A percentile compares a stretch with the other conserved stretches of the same genome.
phyloP scores from a whole-genome alignment of 2,329 filamentous ascomycete species.

The Fusarium sp. region DNA sequence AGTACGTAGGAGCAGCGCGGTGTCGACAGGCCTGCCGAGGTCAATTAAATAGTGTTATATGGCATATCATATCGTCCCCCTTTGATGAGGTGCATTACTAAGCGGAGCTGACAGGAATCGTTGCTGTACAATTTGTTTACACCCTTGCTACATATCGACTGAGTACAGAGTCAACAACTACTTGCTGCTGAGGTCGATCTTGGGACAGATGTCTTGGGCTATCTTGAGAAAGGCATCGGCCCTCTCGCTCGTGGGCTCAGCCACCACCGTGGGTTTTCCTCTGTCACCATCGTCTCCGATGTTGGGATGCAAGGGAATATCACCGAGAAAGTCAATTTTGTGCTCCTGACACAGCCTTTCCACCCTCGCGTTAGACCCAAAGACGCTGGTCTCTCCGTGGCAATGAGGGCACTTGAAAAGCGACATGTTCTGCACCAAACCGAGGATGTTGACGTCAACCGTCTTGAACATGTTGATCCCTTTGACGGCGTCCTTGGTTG shows the following conservation, averaged over 20 bases:
- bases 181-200: conserved; percentile 50
- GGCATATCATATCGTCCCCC: conserved; percentile 10
- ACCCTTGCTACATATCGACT: conserved; percentile 7
- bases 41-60: conserved; percentile 38
- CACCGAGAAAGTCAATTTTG: conserved; percentile 81
- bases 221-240: conserved; percentile 77
- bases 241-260: conserved; percentile 79
- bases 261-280: conserved; percentile 89
- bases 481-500: conserved; percentile 89
- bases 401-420: conserved; percentile 85
- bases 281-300: conserved; percentile 89
- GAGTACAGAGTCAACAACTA: conserved; percentile 3
- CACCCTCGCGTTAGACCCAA: conserved; percentile 73
- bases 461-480: conserved; percentile 94
- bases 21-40: conserved; percentile 19
- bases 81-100: conserved; percentile 28
- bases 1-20: conserved; percentile 38
- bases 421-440: conserved; percentile 93
- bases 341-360: conserved; percentile 74
- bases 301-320: conserved; percentile 85
- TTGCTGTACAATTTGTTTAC: conserved; percentile 1
- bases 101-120: conserved; percentile 31
- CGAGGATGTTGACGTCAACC: conserved; percentile 81
- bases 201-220: conserved; percentile 63
- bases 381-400: conserved; percentile 76